Base-by-base conservation (phyloP, 2,329 filamentous ascomycete genomes). In the Fusarium poae region DNA sequence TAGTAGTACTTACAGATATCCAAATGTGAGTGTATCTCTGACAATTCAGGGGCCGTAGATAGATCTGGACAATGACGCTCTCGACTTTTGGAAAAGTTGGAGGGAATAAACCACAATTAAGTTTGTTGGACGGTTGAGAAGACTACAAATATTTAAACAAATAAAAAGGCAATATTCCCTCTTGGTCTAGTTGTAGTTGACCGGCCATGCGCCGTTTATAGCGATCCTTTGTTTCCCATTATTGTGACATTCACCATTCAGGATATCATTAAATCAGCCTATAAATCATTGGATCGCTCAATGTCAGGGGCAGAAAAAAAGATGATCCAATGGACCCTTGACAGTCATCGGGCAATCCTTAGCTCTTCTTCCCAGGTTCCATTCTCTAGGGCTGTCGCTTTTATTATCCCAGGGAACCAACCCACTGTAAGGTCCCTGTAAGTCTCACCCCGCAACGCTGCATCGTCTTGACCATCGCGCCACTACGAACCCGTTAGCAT, bases 21-120 rank as follows among this genome's bases (percentile, higher is more conserved):
- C 23, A 13, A 40, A 20, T 13, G 20, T 29, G 27, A 40, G 23
- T 40, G 21, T 55, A 53, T 44, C 30, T 32, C 34, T 11, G 32
- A 61, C 34, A 23, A 39, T 59, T 67, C 58, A 32, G 64, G 67
- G 58, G 43, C 34, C 64, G 61, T 69, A 61, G 59, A 59, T 67
- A 62, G 57, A 69, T 70, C 64, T 65, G 61, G 56, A 66, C 35
- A 61, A 65, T 70, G 66, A 68, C 63, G 63, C 63, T 68, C 54
- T 65, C 44, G 68, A 68, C 32, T 60, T 58, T 65, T 40, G 10
- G 34, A 18, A 44, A 49, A 27, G 16, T 35, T 53, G 25, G 27
- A 40, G 35, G n/a, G 23, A 43, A 45, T 20, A 15, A 51, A 25
- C 35, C 50, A 43, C 50, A 61, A 68, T 54, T 65, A 46, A n/a